Evolutionary conservation across 2,329 filamentous ascomycete genomes (phyloP), one percentile per base, ranked within the genome.

Genomic region (Calonectria pseudoreteaudii): DNA sequence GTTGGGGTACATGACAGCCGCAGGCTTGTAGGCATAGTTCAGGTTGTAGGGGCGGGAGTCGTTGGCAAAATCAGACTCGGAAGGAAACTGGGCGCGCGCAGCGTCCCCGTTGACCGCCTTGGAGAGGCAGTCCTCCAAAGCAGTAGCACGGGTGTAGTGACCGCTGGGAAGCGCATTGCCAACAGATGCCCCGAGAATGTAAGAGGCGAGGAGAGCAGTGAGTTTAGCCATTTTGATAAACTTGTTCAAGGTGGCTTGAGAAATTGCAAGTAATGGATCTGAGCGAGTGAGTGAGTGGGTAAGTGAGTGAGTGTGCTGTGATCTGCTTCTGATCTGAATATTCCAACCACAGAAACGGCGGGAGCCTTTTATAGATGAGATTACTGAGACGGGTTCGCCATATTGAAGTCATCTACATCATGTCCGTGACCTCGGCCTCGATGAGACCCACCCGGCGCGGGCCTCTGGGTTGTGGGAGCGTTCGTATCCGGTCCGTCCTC

Each of bases 311-410:
- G 13, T 28, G 38, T 9, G 23, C 34, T 60, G 56, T 41, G 36
- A 62, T 60, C 56, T n/a, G n/a, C n/a, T n/a, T n/a, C 56, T 60
- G 56, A 60, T 62, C 56, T 41, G 34, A 28, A 28, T 62, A 14
- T 20, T 16, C 23, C 14, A 41, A 41, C n/a, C 9, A 16, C 34
- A 60, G 16, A 13, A 28, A 18, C n/a, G 13, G n/a, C 34, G 36
- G 38, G 36, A n/a, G 34, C 34, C 56, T 28, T 62, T 62, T 62
- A 62, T 62, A 62, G 34, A 62, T 10, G 10, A 11, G 4, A 9
- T 18, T 11, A 8, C 30, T 9, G 3, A 28, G 23, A 7, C 34
- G 18, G 28, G 1, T 41, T 16, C 20, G 8, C 26, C 56, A 38
- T 30, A 26, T 38, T 38, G 34, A 62, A 62, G 56, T 4, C 34